Base-by-base conservation (phyloP, 768 basidiomycete species). In the Crassisporium funariophilum region DNA sequence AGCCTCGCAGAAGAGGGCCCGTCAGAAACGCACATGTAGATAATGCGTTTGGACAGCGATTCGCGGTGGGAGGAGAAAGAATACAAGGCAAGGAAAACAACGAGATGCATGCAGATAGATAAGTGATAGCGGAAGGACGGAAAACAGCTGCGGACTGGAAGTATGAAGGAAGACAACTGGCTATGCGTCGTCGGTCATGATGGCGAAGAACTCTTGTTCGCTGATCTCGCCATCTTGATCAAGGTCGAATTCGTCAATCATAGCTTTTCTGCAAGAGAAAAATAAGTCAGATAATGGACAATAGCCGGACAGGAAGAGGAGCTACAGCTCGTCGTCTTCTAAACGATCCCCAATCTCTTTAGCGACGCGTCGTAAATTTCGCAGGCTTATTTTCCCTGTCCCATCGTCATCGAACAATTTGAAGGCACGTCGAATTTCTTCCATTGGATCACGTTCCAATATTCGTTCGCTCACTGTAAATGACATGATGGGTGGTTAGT, bases 171-270 rank as follows among this genome's bases (percentile, higher is more conserved):
- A 35, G 37, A 38, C 22, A 25, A 36, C n/a, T 25, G 45, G 23
- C 66, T 71, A 90, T 63, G 86, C 76, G 50, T 95, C 93, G 68
- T 97, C 94, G 17, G 90, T 90, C 95, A 98, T 94, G 65, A 98
- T 95, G 35, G 90, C 87, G 58, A 95, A 84, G 72, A 99, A 98
- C 67, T 99, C 97, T 61, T 91, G 84, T 64, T 95, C 88, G 62
- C 84, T 94, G 66, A 98, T 98, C 72, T 95, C 95, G 21, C 95
- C 94, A 56, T 99, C 97, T 65, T 93, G 87, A 71, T 99, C 97
- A 19, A 99, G 82, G 68, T 99, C 97, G 63, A 99, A 99, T 70
- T 99, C 97, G 59, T 99, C 97, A 62, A 99, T 99, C 97, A 99
- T 99, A 17, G 97, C 97, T 83, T 98, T 94, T 56, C 95, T 98